Conservation (phyloP, 2,329 filamentous ascomycete genomes). For the Fusarium sp. region DNA sequence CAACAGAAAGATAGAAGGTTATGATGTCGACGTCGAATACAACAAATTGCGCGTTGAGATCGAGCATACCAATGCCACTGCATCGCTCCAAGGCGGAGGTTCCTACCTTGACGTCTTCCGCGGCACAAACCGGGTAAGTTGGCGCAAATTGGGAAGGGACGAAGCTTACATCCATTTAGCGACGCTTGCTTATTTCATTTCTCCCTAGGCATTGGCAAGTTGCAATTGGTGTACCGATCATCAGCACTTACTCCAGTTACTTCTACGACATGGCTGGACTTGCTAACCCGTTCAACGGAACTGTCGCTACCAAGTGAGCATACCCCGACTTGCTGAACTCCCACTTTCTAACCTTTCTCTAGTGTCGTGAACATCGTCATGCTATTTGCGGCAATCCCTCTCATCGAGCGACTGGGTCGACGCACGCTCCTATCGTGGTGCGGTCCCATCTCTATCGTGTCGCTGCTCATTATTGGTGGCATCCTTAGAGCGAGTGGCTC, state of each 20-base stretch:
- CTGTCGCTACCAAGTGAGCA: constrained; percentile 15
- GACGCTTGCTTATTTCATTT: constrained; percentile 30
- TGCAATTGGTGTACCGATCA: constrained; percentile 42
- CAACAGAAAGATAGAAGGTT: constrained; percentile 19
- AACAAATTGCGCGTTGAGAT: background rate
- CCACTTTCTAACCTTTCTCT: constrained; percentile 2
- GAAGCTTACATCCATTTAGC: background rate
- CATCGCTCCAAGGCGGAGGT: background rate
- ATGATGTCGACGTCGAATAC: constrained; percentile 44
- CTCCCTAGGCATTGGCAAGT: constrained; percentile 45
- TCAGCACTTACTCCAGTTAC: constrained; percentile 46
- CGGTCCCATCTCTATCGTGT: background rate
- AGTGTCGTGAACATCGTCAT: constrained; percentile 38
- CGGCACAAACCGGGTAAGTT: constrained; percentile 28
- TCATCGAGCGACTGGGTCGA: constrained; percentile 13
- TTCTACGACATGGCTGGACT: constrained; percentile 46
- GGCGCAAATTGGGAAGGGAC: background rate
- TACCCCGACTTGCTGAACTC: constrained; percentile 19
- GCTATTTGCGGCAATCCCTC: constrained; percentile 16
- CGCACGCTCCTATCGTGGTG: constrained; percentile 5
- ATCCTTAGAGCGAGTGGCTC: background rate
- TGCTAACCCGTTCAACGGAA: constrained; percentile 44
- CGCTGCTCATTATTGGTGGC: background rate
- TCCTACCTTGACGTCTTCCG: background rate
- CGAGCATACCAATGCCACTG: background rate